These are phyloP conservation scores for Aspergillus indologenus DNA, from an alignment of 495 filamentous ascomycete species.

Conservation along the genomic window DNA sequence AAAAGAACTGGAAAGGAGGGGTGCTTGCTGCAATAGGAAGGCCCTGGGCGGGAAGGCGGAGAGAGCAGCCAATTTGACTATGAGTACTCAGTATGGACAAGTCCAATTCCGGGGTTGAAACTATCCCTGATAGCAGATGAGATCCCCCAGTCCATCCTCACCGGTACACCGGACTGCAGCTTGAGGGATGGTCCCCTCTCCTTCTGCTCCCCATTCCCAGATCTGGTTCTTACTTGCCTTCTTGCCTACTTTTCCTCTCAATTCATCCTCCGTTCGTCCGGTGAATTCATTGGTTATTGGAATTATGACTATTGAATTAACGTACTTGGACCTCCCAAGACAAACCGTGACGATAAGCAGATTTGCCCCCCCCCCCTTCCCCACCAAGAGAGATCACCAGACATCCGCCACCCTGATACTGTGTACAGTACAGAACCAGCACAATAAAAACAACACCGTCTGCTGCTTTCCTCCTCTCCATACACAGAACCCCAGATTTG, in stretches of 20 bases:
- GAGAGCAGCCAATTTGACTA: too few species aligned
- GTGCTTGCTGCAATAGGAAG: constrained; percentile 1
- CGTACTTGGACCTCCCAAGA: neutral
- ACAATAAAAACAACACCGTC: too few species aligned
- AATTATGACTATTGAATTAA: neutral
- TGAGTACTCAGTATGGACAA: too few species aligned
- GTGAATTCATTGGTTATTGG: neutral
- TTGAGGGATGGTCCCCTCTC: constrained; percentile 8
- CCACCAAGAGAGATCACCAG: neutral
- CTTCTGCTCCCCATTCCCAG: too few species aligned
- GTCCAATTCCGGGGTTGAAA: neutral
- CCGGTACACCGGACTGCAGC: constrained; percentile 24
- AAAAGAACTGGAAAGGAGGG: neutral
- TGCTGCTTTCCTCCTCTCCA: neutral
- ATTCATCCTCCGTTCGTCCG: constrained; percentile 12
- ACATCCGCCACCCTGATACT: too few species aligned
- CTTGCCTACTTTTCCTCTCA: neutral
- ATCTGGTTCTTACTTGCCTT: neutral
- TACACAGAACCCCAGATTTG: neutral
- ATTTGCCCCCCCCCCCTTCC: neutral
- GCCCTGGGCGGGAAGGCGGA: neutral
- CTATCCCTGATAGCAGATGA: neutral
- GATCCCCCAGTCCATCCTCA: constrained; percentile 5
- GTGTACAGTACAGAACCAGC: too few species aligned
- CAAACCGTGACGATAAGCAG: neutral